Base-by-base conservation (phyloP, 1,284 basidiomycete species). In the Inonotus hispidus region DNA sequence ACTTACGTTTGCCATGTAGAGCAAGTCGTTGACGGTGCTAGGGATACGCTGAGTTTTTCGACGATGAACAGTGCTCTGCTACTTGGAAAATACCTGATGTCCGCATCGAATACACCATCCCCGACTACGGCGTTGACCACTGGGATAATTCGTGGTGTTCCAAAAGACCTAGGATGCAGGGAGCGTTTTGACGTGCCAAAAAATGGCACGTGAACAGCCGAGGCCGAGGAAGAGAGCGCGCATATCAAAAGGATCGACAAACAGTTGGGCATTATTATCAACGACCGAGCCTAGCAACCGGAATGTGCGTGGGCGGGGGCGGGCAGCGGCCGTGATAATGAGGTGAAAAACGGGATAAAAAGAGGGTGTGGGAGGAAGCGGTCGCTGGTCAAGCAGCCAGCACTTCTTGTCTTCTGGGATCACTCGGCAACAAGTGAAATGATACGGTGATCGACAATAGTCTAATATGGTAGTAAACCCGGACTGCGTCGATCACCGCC, bases 1-100 rank as follows among this genome's bases (percentile, higher is more conserved):
- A 76, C 85, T 72, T 66, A 88, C 88, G 69, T 91, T 84, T 59
- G 83, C 80, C 64, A 90, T 79, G 68, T 92, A 92, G 63, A 92
- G 78, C 70, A 92, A 69, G 72, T 91, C 89, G 64, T 84, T 81
- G 23, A 85, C 80, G 64, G 87, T 83, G 67, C 88, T 90, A 62
- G 39, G 67, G 75, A 14, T 65, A 83, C 46, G 16, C 13, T 61
- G 21, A 60, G 41, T 49, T 46, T n/a, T 39, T 35, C 23, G 11
- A 82, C 70, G 76, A 52, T 82, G 69, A 38, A n/a, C 35, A 39
- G 7, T 58, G 11, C 49, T 37, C 23, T 32, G 27, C 55, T 43
- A 56, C 58, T 29, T 35, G 37, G 43, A 21, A 63, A 70, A 62
- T 62, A 77, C 75, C 66, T 69, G 43, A 77, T 62, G 63, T 70